Percentiles rank a stretch among this genome's conserved stretches.
phyloP scores from a whole-genome alignment of 2,329 filamentous ascomycete species.

The Aureobasidium musti region DNA sequence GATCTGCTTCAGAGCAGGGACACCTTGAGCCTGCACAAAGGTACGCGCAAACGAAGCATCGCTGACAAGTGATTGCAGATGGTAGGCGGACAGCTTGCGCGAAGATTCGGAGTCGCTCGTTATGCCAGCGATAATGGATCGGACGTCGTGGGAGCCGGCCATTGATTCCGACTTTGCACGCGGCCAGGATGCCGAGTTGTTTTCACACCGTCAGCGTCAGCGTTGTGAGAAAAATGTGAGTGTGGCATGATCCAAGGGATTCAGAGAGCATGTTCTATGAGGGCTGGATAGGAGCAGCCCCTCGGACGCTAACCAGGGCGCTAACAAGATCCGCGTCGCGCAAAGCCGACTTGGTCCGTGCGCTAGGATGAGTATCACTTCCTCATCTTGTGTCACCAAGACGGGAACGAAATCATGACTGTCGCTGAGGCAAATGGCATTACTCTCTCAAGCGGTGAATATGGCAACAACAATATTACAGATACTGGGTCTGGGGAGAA shows the following conservation, averaged over 20 bases:
- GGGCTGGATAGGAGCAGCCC: constrained; percentile 21
- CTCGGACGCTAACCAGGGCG: constrained; percentile 4
- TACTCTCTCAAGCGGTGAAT: background rate
- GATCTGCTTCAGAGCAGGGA: constrained; percentile 76
- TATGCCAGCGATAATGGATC: constrained; percentile 55
- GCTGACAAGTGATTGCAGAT: constrained; percentile 91
- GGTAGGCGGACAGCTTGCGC: constrained; percentile 98
- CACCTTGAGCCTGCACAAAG: constrained; percentile 86
- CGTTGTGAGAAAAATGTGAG: background rate
- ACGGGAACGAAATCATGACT: constrained; percentile 2
- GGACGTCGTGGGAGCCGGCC: constrained; percentile 41
- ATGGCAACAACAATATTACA: background rate
- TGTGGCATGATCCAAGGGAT: constrained; percentile 3
- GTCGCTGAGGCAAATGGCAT: background rate
- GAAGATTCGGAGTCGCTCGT: constrained; percentile 76
- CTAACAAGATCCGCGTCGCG: constrained; percentile 10
- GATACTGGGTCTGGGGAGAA: background rate
- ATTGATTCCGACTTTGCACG: constrained; percentile 31
- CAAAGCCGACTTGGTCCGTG: background rate
- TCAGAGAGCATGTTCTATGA: constrained; percentile 4
- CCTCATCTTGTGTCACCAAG: constrained; percentile 16
- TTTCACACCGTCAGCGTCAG: constrained; percentile 1
- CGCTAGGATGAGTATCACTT: background rate
- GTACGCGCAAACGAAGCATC: constrained; percentile 96
- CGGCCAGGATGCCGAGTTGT: constrained; percentile 14